Percentiles rank a stretch among this genome's conserved stretches.
These are phyloP conservation scores for Claviceps citrina DNA, from an alignment of 2,329 filamentous ascomycete species.

Conservation along the genomic window DNA sequence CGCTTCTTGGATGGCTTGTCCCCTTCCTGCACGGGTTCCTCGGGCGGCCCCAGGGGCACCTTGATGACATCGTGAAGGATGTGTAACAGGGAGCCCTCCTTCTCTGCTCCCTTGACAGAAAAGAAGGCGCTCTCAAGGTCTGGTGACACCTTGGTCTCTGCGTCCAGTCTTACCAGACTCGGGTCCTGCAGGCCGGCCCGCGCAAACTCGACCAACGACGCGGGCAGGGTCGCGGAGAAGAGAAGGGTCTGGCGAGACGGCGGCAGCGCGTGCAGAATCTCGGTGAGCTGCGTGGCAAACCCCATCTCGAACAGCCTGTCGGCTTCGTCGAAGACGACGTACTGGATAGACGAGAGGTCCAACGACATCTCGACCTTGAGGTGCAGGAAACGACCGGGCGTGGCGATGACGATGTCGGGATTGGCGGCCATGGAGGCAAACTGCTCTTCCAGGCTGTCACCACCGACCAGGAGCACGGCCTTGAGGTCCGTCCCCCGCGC, in stretches of 20 bases:
- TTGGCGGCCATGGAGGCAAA: constrained; percentile 87
- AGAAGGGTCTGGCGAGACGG: constrained; percentile 74
- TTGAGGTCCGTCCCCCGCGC: constrained; percentile 80
- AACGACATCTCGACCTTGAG: constrained; percentile 92
- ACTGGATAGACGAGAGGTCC: constrained; percentile 78
- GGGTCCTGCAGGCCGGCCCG: constrained; percentile 86
- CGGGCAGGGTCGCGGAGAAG: constrained; percentile 89
- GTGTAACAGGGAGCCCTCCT: constrained; percentile 81
- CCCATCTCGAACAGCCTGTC: constrained; percentile 98
- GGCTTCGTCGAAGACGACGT: constrained; percentile 95
- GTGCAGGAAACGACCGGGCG: constrained; percentile 89
- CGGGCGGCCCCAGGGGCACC: constrained; percentile 57
- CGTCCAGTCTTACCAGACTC: constrained; percentile 75
- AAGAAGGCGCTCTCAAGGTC: constrained; percentile 95
- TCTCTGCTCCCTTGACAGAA: constrained; percentile 78
- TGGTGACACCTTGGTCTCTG: constrained; percentile 89
- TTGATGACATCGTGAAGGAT: constrained; percentile 85
- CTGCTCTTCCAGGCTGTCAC: constrained; percentile 90
- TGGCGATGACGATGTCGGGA: constrained; percentile 93
- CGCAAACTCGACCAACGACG: constrained; percentile 90
- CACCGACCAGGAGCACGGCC: constrained; percentile 79
- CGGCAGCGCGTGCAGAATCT: constrained; percentile 82
- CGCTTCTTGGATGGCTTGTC: constrained; percentile 49
- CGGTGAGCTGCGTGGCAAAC: constrained; percentile 80
- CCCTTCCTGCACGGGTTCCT: constrained; percentile 30